Evolutionary conservation across 371 early-diverging fungal genomes (phyloP).

Genomic region (Syncephalastrum racemosum): DNA sequence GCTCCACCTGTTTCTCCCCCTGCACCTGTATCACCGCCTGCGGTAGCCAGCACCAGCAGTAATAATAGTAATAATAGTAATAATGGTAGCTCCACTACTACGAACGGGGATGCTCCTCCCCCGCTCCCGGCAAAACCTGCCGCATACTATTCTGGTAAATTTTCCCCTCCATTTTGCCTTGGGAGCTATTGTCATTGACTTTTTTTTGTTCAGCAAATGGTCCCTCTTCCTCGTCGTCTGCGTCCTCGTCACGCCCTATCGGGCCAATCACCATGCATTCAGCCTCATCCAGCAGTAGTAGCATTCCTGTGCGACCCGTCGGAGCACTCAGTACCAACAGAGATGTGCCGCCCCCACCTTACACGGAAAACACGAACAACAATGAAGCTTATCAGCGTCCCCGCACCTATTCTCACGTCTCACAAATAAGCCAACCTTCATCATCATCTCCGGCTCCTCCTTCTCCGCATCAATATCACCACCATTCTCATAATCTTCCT

Average conservation of each 20-base stretch:
- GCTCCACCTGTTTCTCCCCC: background rate
- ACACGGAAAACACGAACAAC: too few species aligned
- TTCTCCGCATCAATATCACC: background rate
- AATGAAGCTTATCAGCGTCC: too few species aligned
- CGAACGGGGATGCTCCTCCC: constrained; percentile 5
- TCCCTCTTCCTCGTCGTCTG: background rate
- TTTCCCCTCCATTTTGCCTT: background rate
- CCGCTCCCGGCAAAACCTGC: constrained; percentile 16
- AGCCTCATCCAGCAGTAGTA: background rate
- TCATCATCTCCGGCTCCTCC: background rate
- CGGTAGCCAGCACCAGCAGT: background rate
- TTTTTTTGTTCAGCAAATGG: too few species aligned
- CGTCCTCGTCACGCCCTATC: constrained; percentile 2
- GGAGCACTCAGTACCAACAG: too few species aligned
- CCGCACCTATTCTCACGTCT: too few species aligned
- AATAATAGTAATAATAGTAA: background rate
- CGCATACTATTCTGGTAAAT: constrained; percentile 16
- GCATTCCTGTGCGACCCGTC: too few species aligned
- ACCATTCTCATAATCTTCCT: background rate
- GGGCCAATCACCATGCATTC: background rate
- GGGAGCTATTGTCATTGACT: too few species aligned
- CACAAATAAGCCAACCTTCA: background rate
- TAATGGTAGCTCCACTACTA: background rate
- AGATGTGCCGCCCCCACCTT: too few species aligned
- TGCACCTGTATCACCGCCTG: background rate